phyloP scores from a whole-genome alignment of 768 basidiomycete species.

The Tulasnella sp. region DNA sequence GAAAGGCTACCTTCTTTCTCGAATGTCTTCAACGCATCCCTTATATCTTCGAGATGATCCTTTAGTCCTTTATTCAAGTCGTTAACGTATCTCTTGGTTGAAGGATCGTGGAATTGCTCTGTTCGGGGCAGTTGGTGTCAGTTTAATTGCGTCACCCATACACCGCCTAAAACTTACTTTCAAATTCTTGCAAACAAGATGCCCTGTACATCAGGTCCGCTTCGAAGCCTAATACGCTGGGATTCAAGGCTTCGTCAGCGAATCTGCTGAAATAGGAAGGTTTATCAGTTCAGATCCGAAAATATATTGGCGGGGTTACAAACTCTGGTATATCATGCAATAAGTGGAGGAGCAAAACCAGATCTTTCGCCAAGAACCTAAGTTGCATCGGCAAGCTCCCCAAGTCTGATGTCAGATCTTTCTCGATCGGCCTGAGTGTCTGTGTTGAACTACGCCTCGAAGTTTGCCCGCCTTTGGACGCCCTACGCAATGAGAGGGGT shows the following conservation, averaged over 20 bases:
- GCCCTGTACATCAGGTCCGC: conserved; percentile 71
- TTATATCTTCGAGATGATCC: conserved; percentile 59
- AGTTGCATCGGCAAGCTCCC: conserved; percentile 59
- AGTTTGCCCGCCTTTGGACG: neutral
- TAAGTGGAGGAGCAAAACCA: conserved; percentile 55
- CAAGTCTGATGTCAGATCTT: conserved; percentile 33
- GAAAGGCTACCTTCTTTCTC: conserved; percentile 49
- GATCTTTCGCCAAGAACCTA: conserved; percentile 48
- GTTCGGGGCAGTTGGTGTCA: neutral
- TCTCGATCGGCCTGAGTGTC: neutral
- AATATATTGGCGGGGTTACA: no score
- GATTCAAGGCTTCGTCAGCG: conserved; percentile 54
- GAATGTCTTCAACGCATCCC: conserved; percentile 56
- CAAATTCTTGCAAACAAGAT: conserved; percentile 54
- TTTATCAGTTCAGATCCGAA: conserved; percentile 30
- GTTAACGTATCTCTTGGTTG: conserved; percentile 55
- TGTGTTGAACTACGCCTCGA: neutral
- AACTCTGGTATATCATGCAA: conserved; percentile 70
- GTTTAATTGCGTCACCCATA: conserved; percentile 9
- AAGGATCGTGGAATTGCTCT: conserved; percentile 63
- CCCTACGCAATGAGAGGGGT: neutral
- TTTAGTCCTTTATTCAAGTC: conserved; percentile 62
- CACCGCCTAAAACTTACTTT: conserved; percentile 32
- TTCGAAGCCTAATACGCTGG: conserved; percentile 54
- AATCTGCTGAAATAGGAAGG: neutral